These are phyloP conservation scores for Ceratobasidium sp. DNA, from an alignment of 1,284 basidiomycete species.

Conservation along the genomic window DNA sequence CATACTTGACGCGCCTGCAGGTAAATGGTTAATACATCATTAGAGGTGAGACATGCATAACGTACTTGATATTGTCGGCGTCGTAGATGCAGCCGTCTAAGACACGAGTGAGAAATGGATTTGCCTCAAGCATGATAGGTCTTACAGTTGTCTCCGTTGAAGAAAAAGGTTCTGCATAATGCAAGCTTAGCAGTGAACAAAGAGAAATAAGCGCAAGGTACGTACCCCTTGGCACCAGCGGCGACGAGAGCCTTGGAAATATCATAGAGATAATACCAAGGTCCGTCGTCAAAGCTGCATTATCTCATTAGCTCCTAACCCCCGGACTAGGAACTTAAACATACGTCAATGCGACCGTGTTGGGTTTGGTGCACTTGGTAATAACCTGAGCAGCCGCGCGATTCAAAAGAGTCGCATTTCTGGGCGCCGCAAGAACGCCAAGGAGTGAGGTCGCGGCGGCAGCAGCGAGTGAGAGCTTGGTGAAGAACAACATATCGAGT, in stretches of 20 bases:
- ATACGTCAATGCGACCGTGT: constrained; percentile 47
- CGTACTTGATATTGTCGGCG: constrained; percentile 32
- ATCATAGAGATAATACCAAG: constrained; percentile 40
- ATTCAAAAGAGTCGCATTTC: constrained; percentile 1
- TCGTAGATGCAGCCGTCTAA: constrained; percentile 48
- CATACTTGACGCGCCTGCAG: constrained; percentile 29
- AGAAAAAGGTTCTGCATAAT: neutral
- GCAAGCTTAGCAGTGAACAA: constrained; percentile 1
- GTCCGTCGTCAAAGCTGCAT: constrained; percentile 48
- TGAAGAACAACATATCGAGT: constrained; percentile 40
- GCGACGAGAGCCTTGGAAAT: constrained; percentile 27
- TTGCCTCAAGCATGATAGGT: neutral
- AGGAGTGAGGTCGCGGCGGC: constrained; percentile 22
- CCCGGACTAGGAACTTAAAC: neutral
- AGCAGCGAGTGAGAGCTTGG: constrained; percentile 36
- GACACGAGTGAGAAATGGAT: neutral
- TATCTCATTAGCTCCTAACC: neutral
- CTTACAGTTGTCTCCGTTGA: constrained; percentile 38
- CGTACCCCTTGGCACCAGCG: constrained; percentile 46
- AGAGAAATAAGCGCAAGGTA: neutral
- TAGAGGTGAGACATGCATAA: too few species aligned
- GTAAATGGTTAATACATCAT: too few species aligned
- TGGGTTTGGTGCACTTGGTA: constrained; percentile 44
- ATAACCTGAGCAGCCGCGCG: constrained; percentile 40
- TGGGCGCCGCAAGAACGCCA: constrained; percentile 29